Percentiles rank a stretch among this genome's conserved stretches.
Conservation (phyloP, 1,139 yeast species). For the Hyphopichia wangnamkhiaoensis region DNA sequence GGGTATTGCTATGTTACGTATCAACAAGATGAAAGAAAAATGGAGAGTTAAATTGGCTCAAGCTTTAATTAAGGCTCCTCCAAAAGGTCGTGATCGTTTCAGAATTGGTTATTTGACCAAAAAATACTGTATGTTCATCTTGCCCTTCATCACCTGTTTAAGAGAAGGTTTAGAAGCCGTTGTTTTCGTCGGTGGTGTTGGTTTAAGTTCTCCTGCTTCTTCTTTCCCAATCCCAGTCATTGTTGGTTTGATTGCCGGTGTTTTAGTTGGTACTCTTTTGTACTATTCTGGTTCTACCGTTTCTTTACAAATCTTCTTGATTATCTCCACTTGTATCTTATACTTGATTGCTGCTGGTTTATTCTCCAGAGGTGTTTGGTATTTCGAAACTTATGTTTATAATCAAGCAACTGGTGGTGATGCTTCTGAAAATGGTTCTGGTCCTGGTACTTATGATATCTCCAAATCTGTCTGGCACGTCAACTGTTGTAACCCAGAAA, state of each 20-base stretch:
- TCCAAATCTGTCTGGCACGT: slow-evolving; percentile 84
- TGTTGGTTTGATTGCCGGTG: slow-evolving; percentile 75
- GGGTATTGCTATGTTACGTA: slow-evolving; percentile 91
- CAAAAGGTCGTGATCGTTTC: slow-evolving; percentile 28
- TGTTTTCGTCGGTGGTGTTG: slow-evolving; percentile 88
- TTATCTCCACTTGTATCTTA: slow-evolving; percentile 77
- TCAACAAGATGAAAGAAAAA: slow-evolving; percentile 87
- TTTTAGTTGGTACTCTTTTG: slow-evolving; percentile 61
- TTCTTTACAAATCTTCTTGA: slow-evolving; percentile 78
- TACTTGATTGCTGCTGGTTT: slow-evolving; percentile 87
- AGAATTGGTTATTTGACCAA: slow-evolving; percentile 44
- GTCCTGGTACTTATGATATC: slow-evolving; percentile 89
- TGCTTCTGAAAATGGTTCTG: slow-evolving; percentile 85
- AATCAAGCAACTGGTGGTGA: slow-evolving; percentile 77
- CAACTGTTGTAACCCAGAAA: slow-evolving; percentile 89
- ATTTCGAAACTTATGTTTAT: slow-evolving; percentile 66
- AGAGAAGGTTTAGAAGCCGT: slow-evolving; percentile 94
- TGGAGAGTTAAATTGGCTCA: slow-evolving; percentile 89
- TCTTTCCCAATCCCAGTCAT: slow-evolving; percentile 87
- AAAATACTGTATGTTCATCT: slow-evolving; percentile 73
- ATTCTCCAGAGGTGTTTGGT: slow-evolving; percentile 90
- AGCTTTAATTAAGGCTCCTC: slow-evolving; percentile 55
- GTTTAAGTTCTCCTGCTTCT: slow-evolving; percentile 71
- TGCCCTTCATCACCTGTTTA: slow-evolving; percentile 80
- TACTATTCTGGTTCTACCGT: slow-evolving; percentile 76